A percentile compares a stretch with the other conserved stretches of the same genome.
Evolutionary conservation across 805 yeast genomes (phyloP).

Genomic region (Barnettozyma californica): DNA sequence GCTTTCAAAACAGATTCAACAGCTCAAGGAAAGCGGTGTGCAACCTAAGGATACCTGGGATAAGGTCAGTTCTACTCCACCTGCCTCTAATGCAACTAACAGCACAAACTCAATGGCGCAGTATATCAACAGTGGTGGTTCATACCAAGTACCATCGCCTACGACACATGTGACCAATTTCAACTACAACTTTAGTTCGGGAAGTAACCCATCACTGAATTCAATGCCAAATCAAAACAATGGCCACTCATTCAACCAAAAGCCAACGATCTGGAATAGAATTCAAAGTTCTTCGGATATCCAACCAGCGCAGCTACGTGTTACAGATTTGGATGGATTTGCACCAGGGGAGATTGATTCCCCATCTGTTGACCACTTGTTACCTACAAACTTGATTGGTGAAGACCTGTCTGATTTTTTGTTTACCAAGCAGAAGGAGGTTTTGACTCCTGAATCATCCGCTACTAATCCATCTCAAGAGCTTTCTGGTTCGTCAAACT

Average conservation of each 20-base stretch:
- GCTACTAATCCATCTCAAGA: constrained; percentile 2
- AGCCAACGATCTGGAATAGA: constrained; percentile 8
- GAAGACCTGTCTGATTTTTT: constrained; percentile 20
- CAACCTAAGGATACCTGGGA: constrained; percentile 3
- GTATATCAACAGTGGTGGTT: not conserved
- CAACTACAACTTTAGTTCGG: constrained; percentile 5
- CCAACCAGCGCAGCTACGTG: not conserved
- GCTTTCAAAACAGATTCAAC: constrained; percentile 10
- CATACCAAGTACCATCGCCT: constrained; percentile 4
- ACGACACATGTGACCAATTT: constrained; percentile 5
- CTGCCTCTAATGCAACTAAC: not conserved
- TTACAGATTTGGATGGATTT: not conserved
- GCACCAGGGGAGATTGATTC: constrained; percentile 24
- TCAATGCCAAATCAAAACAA: constrained; percentile 3
- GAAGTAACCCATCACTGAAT: constrained; percentile 12
- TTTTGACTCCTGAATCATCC: not conserved
- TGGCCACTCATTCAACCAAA: not conserved
- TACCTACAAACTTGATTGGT: constrained; percentile 31
- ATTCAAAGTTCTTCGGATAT: not conserved
- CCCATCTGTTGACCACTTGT: constrained; percentile 30
- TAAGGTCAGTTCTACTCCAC: not conserved
- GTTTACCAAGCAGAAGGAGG: constrained; percentile 1
- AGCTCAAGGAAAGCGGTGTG: constrained; percentile 6
- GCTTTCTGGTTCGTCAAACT: not conserved
- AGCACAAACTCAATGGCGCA: constrained; percentile 1